Evolutionary conservation across 192 early-diverging fungal genomes (phyloP).

Genomic region (Podila minutissima): DNA sequence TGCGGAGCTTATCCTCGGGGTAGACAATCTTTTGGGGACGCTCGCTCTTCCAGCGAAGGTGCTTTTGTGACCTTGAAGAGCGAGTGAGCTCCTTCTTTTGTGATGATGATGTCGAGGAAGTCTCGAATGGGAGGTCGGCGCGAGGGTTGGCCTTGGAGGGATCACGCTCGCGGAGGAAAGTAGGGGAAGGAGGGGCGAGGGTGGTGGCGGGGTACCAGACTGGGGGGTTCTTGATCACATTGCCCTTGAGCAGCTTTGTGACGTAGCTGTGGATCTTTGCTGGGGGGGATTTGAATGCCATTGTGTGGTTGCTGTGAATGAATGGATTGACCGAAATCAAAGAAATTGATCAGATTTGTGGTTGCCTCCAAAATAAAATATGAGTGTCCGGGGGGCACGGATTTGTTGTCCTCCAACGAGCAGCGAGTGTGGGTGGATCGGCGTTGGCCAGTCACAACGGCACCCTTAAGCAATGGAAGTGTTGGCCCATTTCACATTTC

Average conservation of each 20-base stretch:
- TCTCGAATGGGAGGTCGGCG: conserved; percentile 16
- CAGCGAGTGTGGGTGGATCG: too few species aligned
- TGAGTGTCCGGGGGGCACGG: neutral
- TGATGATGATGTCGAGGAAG: conserved; percentile 5
- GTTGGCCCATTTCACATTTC: too few species aligned
- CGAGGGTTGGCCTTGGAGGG: conserved; percentile 15
- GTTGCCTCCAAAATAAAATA: neutral
- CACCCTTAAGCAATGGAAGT: too few species aligned
- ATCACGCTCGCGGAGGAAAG: conserved; percentile 61
- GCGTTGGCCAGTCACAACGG: too few species aligned
- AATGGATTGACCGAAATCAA: neutral
- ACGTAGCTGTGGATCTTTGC: conserved; percentile 62
- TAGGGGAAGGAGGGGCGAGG: conserved; percentile 62
- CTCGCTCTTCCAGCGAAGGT: conserved; percentile 67
- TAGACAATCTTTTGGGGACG: conserved; percentile 82
- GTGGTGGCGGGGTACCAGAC: conserved; percentile 63
- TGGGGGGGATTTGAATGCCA: conserved; percentile 53
- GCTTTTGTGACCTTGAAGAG: conserved; percentile 58
- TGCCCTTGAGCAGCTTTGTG: conserved; percentile 60
- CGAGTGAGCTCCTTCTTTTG: conserved; percentile 9
- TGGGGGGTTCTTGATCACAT: conserved; percentile 60
- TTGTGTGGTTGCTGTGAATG: neutral
- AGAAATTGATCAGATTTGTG: neutral
- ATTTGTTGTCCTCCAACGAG: too few species aligned
- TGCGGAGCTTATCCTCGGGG: conserved; percentile 88